Conservation (phyloP, 1,284 basidiomycete genomes). For the Puccinia novopanici region DNA sequence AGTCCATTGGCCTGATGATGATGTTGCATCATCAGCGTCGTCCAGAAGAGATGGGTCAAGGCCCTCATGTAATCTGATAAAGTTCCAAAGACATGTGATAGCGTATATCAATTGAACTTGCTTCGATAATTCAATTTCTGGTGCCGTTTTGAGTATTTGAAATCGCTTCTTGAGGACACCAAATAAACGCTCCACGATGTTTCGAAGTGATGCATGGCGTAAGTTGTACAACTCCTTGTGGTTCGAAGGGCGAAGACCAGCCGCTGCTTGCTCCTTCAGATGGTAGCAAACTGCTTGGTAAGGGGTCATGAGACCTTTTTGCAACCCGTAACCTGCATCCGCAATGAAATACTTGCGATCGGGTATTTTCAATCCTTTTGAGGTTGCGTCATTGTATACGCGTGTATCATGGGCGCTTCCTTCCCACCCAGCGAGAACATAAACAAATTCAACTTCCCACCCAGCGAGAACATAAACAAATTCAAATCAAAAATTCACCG, state of each 20-base stretch:
- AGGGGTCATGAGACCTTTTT: slow-evolving; percentile 54
- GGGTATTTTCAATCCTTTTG: background rate
- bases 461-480: slow-evolving; percentile 19
- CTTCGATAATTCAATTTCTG: background rate
- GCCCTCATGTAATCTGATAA: background rate
- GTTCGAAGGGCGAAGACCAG: background rate
- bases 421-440: background rate
- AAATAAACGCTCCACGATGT: background rate
- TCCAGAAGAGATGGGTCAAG: background rate
- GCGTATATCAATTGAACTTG: background rate
- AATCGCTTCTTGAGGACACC: background rate
- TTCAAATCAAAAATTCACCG: background rate
- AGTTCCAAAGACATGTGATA: background rate
- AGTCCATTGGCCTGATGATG: too few species aligned
- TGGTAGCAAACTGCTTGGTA: slow-evolving; percentile 59
- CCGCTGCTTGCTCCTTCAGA: slow-evolving; percentile 59
- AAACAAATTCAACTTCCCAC: slow-evolving; percentile 15
- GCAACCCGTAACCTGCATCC: background rate
- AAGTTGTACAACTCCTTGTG: background rate
- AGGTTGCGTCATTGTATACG: background rate
- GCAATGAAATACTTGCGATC: background rate
- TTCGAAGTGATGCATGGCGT: slow-evolving; percentile 2
- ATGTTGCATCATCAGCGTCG: background rate
- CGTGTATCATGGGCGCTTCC: too few species aligned
- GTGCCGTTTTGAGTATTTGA: background rate